phyloP scores from a whole-genome alignment of 805 yeast species.

The Candida stauntonica region DNA sequence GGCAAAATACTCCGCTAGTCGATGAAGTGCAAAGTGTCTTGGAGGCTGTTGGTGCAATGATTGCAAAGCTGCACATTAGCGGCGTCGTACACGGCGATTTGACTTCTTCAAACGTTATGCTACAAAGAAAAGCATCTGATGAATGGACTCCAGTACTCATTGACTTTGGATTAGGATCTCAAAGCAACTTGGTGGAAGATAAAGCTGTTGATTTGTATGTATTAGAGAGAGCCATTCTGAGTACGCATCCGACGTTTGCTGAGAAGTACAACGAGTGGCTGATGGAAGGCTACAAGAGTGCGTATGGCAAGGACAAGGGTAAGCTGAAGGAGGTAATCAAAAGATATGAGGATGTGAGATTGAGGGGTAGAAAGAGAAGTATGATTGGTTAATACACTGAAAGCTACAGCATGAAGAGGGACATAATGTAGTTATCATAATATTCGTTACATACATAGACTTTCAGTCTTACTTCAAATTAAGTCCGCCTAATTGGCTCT shows the following conservation, averaged over 20 bases:
- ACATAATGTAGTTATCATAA: conserved; percentile 1
- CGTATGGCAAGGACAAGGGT: conserved; percentile 36
- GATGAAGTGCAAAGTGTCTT: conserved; percentile 42
- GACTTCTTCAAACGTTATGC: conserved; percentile 81
- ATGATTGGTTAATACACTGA: conserved; percentile 71
- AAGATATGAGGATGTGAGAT: conserved; percentile 76
- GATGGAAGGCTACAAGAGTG: conserved; percentile 58
- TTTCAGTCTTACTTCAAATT: conserved; percentile 25
- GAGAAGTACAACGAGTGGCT: conserved; percentile 63
- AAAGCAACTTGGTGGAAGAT: conserved; percentile 75
- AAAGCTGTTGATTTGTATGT: conserved; percentile 97
- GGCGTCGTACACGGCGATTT: conserved; percentile 92
- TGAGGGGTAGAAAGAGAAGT: conserved; percentile 92
- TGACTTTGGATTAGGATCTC: conserved; percentile 87
- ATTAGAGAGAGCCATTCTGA: conserved; percentile 81
- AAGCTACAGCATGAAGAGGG: too few species aligned
- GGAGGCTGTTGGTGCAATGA: conserved; percentile 54
- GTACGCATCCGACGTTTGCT: conserved; percentile 83
- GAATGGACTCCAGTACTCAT: conserved; percentile 56
- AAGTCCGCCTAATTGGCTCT: conserved; percentile 3
- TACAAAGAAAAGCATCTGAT: conserved; percentile 28
- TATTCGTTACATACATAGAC: too few species aligned
- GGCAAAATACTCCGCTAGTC: conserved; percentile 35
- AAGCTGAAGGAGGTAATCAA: conserved; percentile 48
- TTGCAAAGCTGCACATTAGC: conserved; percentile 67